Evolutionary conservation across 495 filamentous ascomycete species (phyloP), one percentile per base, ranked within the genome.

Genomic region (Margaritispora aquatica): DNA sequence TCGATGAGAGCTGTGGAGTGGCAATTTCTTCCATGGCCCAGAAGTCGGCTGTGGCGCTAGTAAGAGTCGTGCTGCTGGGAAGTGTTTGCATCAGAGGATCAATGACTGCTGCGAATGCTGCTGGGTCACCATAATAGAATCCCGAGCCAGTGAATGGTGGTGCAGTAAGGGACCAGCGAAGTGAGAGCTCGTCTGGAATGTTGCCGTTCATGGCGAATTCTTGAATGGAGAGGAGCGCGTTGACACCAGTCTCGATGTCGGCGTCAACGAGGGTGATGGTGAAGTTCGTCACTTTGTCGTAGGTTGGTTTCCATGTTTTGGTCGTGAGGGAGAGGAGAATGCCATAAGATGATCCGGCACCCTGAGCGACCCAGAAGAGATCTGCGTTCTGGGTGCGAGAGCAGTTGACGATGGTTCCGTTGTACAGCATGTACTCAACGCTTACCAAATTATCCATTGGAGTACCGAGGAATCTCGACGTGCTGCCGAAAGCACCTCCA

Each of bases 341-440:
- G 2, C 51, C 51, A 31, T 31, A 54, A 7, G 51, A 54, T 2
- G 51, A 54, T 31, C 51, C 51, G 20, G 51, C 51, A 4, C 62
- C 62, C 10, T 59, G 62, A 31, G 50, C 36, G 1, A 52, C 62
- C 44, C 59, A 64, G 47, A 61, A 64, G 7, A 61, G 38, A 51
- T 58, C 62, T 9, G 41, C 46, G 26, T 64, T 64, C 58, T 61
- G 8, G 7, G 51, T 57, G 19, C 29, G 34, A 20, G 62, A 64
- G 10, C 51, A 50, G 24, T 31, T 61, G 47, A 63, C 58, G 26
- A 63, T 63, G 11, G 53, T 58, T 21, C 61, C 61, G 51, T 55
- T 61, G 1, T 53, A 49, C 8, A 59, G 26, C 57, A 63, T 58
- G 15, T 60, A 51, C 34, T 60, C 51, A 9, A 64, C 52, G 23